Evolutionary conservation across 1,139 yeast species (phyloP).

Genomic region (Magnusiomyces fungicola): DNA sequence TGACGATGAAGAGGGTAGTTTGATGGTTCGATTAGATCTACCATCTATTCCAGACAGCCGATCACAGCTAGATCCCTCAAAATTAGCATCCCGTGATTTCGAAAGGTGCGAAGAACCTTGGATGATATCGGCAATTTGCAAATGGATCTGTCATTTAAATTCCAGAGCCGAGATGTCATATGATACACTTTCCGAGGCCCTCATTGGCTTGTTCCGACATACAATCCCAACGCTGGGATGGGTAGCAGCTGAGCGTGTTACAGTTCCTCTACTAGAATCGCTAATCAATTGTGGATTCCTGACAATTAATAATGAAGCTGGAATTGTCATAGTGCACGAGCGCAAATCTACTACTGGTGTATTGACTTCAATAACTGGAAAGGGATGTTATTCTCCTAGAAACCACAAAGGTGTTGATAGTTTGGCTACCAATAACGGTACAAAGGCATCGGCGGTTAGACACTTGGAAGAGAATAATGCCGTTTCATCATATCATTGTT

Average conservation of each 20-base stretch:
- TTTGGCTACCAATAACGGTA: slow-evolving; percentile 7
- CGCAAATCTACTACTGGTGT: slow-evolving; percentile 38
- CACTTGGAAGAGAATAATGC: background rate
- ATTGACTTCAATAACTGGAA: slow-evolving; percentile 36
- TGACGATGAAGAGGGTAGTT: slow-evolving; percentile 19
- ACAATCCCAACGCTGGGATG: slow-evolving; percentile 46
- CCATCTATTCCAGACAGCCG: slow-evolving; percentile 30
- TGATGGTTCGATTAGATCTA: slow-evolving; percentile 27
- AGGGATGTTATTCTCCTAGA: slow-evolving; percentile 35
- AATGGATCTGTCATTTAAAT: slow-evolving; percentile 26
- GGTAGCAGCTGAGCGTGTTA: slow-evolving; percentile 50
- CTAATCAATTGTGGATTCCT: slow-evolving; percentile 44
- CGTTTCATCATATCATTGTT: slow-evolving; percentile 19
- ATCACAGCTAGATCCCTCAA: slow-evolving; percentile 33
- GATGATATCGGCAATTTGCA: slow-evolving; percentile 39
- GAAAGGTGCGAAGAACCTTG: slow-evolving; percentile 46
- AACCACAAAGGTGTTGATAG: slow-evolving; percentile 19
- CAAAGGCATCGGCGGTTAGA: background rate
- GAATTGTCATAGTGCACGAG: slow-evolving; percentile 23
- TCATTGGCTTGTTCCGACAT: slow-evolving; percentile 46
- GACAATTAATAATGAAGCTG: slow-evolving; percentile 29
- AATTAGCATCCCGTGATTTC: slow-evolving; percentile 37
- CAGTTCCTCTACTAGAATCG: slow-evolving; percentile 45
- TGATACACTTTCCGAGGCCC: slow-evolving; percentile 31
- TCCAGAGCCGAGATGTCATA: slow-evolving; percentile 37